Evolutionary conservation across 306 rosid species (phyloP).

Genomic region (Cucumis melo): DNA sequence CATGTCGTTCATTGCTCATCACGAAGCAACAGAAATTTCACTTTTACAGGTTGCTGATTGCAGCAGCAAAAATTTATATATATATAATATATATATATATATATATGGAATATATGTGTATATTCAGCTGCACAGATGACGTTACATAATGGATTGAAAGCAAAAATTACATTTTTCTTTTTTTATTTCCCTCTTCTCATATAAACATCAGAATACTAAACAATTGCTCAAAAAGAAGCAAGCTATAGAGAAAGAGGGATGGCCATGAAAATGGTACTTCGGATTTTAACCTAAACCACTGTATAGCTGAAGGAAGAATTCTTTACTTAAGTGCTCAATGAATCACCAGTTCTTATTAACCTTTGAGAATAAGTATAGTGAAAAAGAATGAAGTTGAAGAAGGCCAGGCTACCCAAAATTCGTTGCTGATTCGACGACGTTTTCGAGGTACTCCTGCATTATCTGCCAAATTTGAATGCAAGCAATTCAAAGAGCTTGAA

Average conservation of each 20-base stretch:
- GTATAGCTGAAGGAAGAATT: slow-evolving; percentile 1
- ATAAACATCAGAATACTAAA: background rate
- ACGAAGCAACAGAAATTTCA: background rate
- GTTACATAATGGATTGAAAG: background rate
- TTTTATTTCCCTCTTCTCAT: background rate
- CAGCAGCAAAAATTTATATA: background rate
- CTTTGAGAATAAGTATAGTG: slow-evolving; percentile 1
- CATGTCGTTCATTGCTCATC: background rate
- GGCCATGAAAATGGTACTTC: background rate
- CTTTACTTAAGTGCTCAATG: background rate
- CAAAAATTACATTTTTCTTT: background rate
- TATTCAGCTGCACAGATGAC: background rate
- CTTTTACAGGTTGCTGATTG: background rate
- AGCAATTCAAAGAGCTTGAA: background rate
- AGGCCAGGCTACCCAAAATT: background rate
- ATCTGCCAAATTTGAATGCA: background rate
- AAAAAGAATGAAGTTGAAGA: slow-evolving; percentile 5
- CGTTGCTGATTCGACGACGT: background rate
- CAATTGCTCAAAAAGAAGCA: slow-evolving; percentile 18
- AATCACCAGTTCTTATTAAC: slow-evolving; percentile 9
- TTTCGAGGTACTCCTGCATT: slow-evolving; percentile 1
- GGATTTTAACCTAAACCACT: background rate
- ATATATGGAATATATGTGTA: background rate
- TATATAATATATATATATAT: background rate
- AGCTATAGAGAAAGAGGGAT: slow-evolving; percentile 16